Conservation (phyloP, 352 stramenopile genomes). For the Blastocystis hominis region DNA sequence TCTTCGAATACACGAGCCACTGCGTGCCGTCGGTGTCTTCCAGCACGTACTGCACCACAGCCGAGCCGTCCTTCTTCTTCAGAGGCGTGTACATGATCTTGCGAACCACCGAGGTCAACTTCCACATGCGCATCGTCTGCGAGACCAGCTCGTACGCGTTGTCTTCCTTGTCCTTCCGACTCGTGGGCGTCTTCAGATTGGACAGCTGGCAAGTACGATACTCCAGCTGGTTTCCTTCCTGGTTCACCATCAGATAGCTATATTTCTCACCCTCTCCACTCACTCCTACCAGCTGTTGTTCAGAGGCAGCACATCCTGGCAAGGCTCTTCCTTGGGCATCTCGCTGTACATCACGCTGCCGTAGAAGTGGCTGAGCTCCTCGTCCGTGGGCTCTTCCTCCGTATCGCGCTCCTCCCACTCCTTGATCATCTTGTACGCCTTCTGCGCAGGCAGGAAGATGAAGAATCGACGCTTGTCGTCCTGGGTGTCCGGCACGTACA, state of each 20-base stretch:
- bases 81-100: slow-evolving; percentile 47
- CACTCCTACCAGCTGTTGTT: slow-evolving; percentile 4
- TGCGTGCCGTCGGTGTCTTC: slow-evolving; percentile 7
- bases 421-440: slow-evolving; percentile 43
- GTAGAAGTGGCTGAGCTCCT: background rate
- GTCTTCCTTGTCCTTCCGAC: background rate
- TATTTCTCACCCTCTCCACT: background rate
- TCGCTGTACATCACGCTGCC: background rate
- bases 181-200: slow-evolving; percentile 39
- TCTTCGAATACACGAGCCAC: slow-evolving; percentile 37
- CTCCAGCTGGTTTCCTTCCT: slow-evolving; percentile 40
- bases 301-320: slow-evolving; percentile 46
- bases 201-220: background rate
- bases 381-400: slow-evolving; percentile 14
- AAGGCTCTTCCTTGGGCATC: slow-evolving; percentile 53
- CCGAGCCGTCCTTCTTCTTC: background rate
- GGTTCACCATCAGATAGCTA: slow-evolving; percentile 49
- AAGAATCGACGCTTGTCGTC: slow-evolving; percentile 50
- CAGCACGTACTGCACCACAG: slow-evolving; percentile 50
- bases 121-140: background rate
- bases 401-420: slow-evolving; percentile 34
- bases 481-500: background rate
- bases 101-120: background rate
- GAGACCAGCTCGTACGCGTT: background rate
- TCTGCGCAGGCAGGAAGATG: slow-evolving; percentile 42